Evolutionary conservation across 2,329 filamentous ascomycete genomes (phyloP).

Genomic region (Fusarium mangiferae): DNA sequence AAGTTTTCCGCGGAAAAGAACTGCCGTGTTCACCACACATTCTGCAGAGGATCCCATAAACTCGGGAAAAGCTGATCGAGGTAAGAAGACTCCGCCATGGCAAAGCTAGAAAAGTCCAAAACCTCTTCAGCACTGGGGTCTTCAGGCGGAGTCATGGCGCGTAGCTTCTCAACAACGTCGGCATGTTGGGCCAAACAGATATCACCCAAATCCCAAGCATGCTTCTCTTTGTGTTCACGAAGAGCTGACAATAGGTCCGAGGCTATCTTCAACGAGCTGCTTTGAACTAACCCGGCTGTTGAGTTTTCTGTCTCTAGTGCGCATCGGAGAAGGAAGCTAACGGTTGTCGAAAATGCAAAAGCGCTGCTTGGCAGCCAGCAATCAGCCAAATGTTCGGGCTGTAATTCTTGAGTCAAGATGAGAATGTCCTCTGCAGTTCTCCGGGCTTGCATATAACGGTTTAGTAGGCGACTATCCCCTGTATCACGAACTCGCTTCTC

Average conservation of each 20-base stretch:
- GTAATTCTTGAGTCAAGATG: constrained; percentile 57
- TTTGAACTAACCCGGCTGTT: constrained; percentile 48
- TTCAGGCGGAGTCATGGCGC: constrained; percentile 43
- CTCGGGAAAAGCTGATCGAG: constrained; percentile 50
- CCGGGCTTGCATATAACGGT: constrained; percentile 54
- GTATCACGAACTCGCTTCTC: constrained; percentile 44
- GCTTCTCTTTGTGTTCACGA: constrained; percentile 51
- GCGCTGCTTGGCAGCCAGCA: constrained; percentile 62
- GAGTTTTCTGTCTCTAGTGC: constrained; percentile 57
- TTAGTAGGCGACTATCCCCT: constrained; percentile 40
- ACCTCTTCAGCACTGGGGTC: constrained; percentile 28
- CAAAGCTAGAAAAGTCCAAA: constrained; percentile 43
- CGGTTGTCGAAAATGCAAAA: constrained; percentile 60
- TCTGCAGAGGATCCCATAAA: constrained; percentile 52
- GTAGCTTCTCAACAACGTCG: constrained; percentile 58
- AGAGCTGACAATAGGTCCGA: constrained; percentile 54
- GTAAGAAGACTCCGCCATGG: constrained; percentile 47
- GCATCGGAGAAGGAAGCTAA: constrained; percentile 61
- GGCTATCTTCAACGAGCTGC: constrained; percentile 55
- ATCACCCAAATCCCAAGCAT: constrained; percentile 62
- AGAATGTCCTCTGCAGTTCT: constrained; percentile 61
- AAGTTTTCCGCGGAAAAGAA: constrained; percentile 9
- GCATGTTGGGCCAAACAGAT: constrained; percentile 60
- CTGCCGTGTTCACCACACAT: constrained; percentile 40
- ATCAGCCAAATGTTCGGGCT: constrained; percentile 55